phyloP scores from a whole-genome alignment of 192 early-diverging fungal species.

The Entomortierella chlamydospora region DNA sequence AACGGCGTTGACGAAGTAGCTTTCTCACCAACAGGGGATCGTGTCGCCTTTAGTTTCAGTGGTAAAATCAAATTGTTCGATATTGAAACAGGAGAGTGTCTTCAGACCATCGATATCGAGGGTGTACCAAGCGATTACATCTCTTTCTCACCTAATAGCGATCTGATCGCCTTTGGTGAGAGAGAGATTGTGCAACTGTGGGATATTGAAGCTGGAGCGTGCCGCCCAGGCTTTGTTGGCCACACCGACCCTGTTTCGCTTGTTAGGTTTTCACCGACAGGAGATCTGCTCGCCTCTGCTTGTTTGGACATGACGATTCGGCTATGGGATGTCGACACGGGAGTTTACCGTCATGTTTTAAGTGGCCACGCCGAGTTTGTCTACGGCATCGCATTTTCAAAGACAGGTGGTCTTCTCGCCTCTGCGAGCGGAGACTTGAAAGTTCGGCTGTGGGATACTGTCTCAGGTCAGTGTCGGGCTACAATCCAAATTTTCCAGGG shows the following conservation, averaged over 20 bases:
- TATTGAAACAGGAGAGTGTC: not conserved
- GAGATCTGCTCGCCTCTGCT: no score
- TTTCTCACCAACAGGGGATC: not conserved
- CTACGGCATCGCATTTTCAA: not conserved
- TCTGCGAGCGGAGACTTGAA: not conserved
- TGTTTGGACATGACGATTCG: not conserved
- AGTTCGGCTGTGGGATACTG: slow-evolving; percentile 5
- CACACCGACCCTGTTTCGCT: no score
- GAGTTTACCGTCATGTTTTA: not conserved
- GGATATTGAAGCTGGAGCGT: no score
- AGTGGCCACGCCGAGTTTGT: not conserved
- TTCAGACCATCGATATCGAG: not conserved
- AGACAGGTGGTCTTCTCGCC: not conserved
- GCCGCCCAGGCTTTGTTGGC: no score
- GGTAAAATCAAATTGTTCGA: not conserved
- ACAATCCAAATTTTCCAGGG: not conserved
- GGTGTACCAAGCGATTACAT: no score
- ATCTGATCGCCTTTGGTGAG: not conserved
- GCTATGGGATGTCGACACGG: not conserved
- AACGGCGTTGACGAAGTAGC: not conserved
- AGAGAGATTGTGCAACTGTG: no score
- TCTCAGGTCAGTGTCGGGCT: not conserved
- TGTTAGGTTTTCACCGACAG: no score
- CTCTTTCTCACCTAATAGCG: not conserved
- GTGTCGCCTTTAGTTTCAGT: not conserved